phyloP scores from a whole-genome alignment of 495 filamentous ascomycete species.

The Monascus purpureus region DNA sequence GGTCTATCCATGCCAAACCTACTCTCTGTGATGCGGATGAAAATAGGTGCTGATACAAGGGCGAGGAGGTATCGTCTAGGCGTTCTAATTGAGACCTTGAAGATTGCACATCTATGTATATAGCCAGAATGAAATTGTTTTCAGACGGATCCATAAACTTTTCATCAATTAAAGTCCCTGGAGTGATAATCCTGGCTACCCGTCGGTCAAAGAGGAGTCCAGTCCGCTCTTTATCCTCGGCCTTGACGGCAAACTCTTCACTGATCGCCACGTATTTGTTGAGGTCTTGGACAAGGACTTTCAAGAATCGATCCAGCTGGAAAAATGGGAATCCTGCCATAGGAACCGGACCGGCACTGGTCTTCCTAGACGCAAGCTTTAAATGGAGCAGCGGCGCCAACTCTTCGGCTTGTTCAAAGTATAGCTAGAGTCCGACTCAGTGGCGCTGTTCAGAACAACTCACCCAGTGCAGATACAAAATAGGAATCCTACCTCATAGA shows the following conservation, averaged over 20 bases:
- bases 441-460: no score
- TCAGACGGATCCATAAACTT: conserved; percentile 87
- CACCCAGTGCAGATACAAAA: no score
- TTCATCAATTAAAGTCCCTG: conserved; percentile 92
- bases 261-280: conserved; percentile 84
- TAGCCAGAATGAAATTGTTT: conserved; percentile 79
- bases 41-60: conserved; percentile 22
- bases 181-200: conserved; percentile 78
- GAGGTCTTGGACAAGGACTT: conserved; percentile 80
- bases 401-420: conserved; percentile 86
- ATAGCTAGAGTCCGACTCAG: conserved; percentile 43
- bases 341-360: conserved; percentile 55
- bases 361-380: conserved; percentile 74
- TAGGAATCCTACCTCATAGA: conserved; percentile 57
- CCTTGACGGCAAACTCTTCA: conserved; percentile 70
- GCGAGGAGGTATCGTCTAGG: conserved; percentile 8
- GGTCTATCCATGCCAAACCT: conserved; percentile 85
- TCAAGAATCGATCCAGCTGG: conserved; percentile 82
- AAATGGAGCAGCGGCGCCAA: conserved; percentile 74
- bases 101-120: conserved; percentile 37
- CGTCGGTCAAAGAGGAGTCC: conserved; percentile 69
- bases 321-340: conserved; percentile 95
- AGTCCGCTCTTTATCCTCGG: conserved; percentile 49
- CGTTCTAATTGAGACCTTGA: conserved; percentile 10
- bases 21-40: conserved; percentile 33